Evolutionary conservation across 148 eudicot species (phyloP), one percentile per base, ranked within the genome.

Genomic region (Gaultheria prostrata): DNA sequence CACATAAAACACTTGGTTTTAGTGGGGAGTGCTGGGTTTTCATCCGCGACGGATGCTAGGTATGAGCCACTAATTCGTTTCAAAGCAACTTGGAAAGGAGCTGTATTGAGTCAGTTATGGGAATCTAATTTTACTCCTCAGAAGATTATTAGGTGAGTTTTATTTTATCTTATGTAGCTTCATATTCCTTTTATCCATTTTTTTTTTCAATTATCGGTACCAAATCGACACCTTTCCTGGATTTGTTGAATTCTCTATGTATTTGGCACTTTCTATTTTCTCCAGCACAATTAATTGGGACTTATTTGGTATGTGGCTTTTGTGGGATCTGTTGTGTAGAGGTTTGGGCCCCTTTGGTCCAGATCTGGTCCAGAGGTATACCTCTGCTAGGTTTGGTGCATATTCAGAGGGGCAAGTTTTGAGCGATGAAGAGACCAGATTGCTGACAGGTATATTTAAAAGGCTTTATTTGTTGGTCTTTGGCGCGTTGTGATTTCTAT

Each of bases 281-380:
- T 56, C 32, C 45, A 21, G 9, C 46, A 48, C 69, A 46, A 20
- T 48, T n/a, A 26, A 8, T 76, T 59, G 33, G 46, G 28, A 7
- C 51, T 83, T 30, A 80, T 72, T 9, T 79, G 51, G 18, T 53
- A 63, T 56, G 33, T 49, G 53, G 61, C 24, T 15, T 30, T 83
- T 69, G 30, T 57, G 43, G 49, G 3, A 39, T 33, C 56, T 21
- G n/a, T 84, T 35, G 15, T 87, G 89, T 88, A 94, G 99, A 89
- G 98, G 99, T 76, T 83, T 92, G 87, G 99, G 99, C 75, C 99
- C 98, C 51, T 93, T 92, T 92, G 98, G 98, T 83, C 99, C 99
- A 35, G 83, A 90, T 87, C 75, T 97, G 48, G 99, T 97, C 85
- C 94, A 90, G 84, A 87, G 77, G 65, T 97, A 97, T 84, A 97